Evolutionary conservation across 2,329 filamentous ascomycete species (phyloP).

Genomic region (Trichoderma asperellum): DNA sequence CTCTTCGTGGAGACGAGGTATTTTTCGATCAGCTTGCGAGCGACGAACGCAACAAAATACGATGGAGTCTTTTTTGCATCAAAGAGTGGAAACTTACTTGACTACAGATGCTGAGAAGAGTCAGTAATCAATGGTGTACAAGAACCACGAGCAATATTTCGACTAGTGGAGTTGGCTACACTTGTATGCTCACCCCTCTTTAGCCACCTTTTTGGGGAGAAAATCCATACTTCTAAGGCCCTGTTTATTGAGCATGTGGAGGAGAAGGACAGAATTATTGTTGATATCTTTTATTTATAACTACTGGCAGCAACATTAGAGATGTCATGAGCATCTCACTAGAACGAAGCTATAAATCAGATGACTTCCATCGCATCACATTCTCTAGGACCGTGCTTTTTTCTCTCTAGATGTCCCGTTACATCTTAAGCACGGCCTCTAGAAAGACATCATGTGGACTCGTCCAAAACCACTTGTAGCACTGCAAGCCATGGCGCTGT

Average conservation of each 20-base stretch:
- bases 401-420: no score
- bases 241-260: no score
- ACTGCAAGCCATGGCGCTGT: constrained; percentile 1
- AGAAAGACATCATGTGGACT: background rate
- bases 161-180: background rate
- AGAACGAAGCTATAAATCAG: no score
- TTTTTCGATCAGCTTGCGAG: background rate
- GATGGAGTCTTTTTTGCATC: background rate
- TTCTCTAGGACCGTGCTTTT: background rate
- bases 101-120: background rate
- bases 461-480: background rate
- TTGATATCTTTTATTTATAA: background rate
- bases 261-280: background rate
- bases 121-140: background rate
- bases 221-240: background rate
- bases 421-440: background rate
- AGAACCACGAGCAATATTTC: background rate
- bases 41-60: background rate
- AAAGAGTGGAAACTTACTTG: background rate
- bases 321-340: background rate
- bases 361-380: background rate
- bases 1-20: background rate
- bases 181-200: background rate
- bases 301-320: background rate
- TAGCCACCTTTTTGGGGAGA: background rate